Evolutionary conservation across 2,329 filamentous ascomycete species (phyloP).

Genomic region (Aspergillus piperis): DNA sequence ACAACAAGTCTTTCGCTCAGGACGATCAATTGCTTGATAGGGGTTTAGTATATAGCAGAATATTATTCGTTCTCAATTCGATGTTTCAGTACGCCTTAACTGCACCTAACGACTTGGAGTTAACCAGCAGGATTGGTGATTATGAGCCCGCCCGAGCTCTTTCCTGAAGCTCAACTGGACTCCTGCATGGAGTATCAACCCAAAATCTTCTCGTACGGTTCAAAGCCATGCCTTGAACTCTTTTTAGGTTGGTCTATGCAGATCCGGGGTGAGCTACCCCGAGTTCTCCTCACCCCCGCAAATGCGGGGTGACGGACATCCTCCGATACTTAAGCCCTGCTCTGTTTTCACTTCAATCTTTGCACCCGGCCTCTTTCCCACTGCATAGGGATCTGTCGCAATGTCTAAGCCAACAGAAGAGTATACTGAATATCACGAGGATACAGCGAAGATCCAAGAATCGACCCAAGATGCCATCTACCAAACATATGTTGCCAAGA

Average conservation of each 20-base stretch:
- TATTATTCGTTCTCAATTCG: no score
- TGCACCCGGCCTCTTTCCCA: neutral
- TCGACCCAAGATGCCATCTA: constrained; percentile 29
- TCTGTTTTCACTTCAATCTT: no score
- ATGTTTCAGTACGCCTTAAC: no score
- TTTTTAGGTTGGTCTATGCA: neutral
- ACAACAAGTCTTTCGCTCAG: no score
- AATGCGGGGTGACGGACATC: neutral
- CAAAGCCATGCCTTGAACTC: no score
- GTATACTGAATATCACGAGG: neutral
- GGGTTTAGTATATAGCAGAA: no score
- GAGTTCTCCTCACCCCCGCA: neutral
- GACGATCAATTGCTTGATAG: no score
- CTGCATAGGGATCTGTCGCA: neutral
- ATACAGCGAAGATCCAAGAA: neutral
- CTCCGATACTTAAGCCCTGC: neutral
- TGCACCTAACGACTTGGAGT: no score
- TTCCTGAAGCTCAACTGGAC: neutral
- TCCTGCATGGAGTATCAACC: neutral
- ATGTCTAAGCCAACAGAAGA: neutral
- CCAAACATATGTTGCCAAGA: constrained; percentile 28
- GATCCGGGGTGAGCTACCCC: constrained; percentile 2
- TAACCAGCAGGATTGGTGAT: no score
- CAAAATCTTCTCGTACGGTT: no score
- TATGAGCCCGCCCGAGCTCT: no score